Conservation (phyloP, 208 protist species). For the Trypanosoma conorhini region DNA sequence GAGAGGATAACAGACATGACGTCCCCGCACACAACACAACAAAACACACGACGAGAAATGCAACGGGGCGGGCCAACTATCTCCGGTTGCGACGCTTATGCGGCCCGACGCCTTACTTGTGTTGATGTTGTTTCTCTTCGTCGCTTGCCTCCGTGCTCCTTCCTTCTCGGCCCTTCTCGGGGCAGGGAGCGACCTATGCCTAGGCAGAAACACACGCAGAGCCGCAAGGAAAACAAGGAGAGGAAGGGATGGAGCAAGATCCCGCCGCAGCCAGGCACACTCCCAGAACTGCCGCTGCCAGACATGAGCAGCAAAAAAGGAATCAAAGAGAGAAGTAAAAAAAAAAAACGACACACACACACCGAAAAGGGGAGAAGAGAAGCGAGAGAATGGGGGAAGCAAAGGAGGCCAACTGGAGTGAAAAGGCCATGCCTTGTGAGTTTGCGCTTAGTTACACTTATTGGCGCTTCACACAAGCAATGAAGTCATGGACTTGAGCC, state of each 20-base stretch:
- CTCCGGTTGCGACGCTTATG: neutral
- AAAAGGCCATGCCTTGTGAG: neutral
- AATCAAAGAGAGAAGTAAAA: neutral
- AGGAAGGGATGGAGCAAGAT: neutral
- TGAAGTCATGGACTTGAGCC: neutral
- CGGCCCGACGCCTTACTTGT: neutral
- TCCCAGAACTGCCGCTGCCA: neutral
- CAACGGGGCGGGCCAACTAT: neutral
- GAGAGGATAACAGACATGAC: slow-evolving; percentile 72
- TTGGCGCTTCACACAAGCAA: neutral
- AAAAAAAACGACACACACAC: neutral
- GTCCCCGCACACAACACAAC: neutral
- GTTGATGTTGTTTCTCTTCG: slow-evolving; percentile 1
- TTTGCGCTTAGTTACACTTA: neutral
- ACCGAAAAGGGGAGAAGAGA: slow-evolving; percentile 10
- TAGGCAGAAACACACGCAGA: neutral
- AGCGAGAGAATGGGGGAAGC: neutral
- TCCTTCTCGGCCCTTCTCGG: neutral
- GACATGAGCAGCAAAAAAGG: slow-evolving; percentile 5
- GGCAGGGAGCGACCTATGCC: neutral
- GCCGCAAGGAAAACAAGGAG: neutral
- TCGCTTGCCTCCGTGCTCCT: slow-evolving; percentile 2
- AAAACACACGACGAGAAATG: neutral
- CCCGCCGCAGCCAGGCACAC: neutral
- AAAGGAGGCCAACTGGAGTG: neutral